Percentiles rank a stretch among this genome's conserved stretches.
These are phyloP conservation scores for Mesotaenium endlicherianum DNA, from an alignment of 139 green algal genomes.

Conservation along the genomic window DNA sequence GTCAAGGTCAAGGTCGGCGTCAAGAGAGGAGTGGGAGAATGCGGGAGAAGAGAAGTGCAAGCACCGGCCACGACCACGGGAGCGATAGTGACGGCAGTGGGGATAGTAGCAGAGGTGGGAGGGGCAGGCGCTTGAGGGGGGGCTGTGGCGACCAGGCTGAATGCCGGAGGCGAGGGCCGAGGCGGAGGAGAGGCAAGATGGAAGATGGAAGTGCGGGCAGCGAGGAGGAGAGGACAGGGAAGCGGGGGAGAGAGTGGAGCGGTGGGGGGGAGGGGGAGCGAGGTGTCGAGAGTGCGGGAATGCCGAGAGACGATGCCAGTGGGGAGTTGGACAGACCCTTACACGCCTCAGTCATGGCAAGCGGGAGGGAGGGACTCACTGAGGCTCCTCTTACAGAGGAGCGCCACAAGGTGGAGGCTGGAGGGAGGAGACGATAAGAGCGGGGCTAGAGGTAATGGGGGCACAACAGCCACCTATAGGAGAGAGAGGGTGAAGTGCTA, in stretches of 20 bases:
- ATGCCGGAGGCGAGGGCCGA: no score
- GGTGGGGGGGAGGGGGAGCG: not conserved
- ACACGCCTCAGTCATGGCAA: no score
- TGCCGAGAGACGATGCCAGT: not conserved
- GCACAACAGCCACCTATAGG: no score
- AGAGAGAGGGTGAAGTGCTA: no score
- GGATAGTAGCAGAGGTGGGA: not conserved
- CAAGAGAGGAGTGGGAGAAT: not conserved
- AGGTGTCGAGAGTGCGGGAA: not conserved
- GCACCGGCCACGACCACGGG: no score
- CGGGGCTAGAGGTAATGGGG: not conserved
- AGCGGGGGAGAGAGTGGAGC: slow-evolving; percentile 5
- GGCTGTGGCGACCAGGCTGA: no score
- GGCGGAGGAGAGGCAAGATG: not conserved
- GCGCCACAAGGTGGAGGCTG: no score
- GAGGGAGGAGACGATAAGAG: not conserved
- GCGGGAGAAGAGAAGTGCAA: not conserved
- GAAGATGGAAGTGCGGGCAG: not conserved
- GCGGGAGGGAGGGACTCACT: no score
- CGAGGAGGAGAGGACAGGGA: slow-evolving; percentile 3
- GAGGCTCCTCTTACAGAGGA: no score
- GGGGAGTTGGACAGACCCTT: no score
- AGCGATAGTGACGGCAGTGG: not conserved
- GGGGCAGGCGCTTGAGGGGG: no score
- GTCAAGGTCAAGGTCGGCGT: not conserved